Base-by-base conservation (phyloP, 345 rosid species). In the Pistacia vera region DNA sequence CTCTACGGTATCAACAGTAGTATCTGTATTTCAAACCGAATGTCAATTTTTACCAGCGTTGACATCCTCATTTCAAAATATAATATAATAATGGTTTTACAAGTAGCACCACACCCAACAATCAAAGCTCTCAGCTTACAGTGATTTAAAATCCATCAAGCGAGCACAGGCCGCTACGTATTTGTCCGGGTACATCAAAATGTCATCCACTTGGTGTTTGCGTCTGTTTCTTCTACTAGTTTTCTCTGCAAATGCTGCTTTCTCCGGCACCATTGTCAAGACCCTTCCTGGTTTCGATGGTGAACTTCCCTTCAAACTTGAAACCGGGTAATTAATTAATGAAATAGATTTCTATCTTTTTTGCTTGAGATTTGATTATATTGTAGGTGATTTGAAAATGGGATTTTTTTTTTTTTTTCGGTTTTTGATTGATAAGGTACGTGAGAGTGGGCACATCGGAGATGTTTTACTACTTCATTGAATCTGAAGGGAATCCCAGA, bases 221-320 rank as follows among this genome's bases (percentile, higher is more conserved):
- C 51, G 72, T 70, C 74, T 68, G 10, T 56, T 62, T 22, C 71
- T 81, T 20, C 18, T 49, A 0, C 64, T 80, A 9, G 70, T 66
- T 48, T 59, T 72, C 41, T 55, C 74, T 4, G 63, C 72, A 44
- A 44, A 7, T 33, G 71, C 25, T n/a, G 71, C 59, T 11, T 44
- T 49, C 20, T 71, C 68, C 25, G 79, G 20, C 46, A 59, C 25
- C 5, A 80, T 81, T 66, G 83, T 85, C 71, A 72, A 68, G 80
- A 57, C 56, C 35, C 65, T 85, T 5, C 88, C 88, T 0, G 85
- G 88, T 18, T 80, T 46, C 41, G 73, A 66, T 1, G 88, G 88
- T 11, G 69, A 75, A 8, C 88, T 85, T 4, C 88, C 85, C 18
- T 85, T 85, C 64, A 75, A 5, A 1, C 82, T 85, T 11, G 85